phyloP scores from a whole-genome alignment of 1,284 basidiomycete genomes.

The Coniferiporia sulphurascens region DNA sequence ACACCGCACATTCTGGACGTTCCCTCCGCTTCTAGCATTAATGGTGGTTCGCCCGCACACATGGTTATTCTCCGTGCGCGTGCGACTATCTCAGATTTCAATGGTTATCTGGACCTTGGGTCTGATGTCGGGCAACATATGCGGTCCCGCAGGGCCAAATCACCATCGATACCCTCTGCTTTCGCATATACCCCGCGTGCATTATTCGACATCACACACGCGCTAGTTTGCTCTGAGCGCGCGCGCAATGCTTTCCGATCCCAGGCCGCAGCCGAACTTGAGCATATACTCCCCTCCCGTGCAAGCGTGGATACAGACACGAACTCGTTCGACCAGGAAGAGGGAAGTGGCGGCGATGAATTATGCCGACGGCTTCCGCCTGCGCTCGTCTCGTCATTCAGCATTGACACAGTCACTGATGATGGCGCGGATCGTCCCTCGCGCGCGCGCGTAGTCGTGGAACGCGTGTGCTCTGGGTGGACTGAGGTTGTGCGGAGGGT shows the following conservation, averaged over 20 bases:
- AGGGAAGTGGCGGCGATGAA: not conserved
- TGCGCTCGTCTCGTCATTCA: constrained; percentile 18
- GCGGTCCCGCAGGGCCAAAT: not conserved
- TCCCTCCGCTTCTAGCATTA: not conserved
- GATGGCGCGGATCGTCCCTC: not conserved
- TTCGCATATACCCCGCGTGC: constrained; percentile 13
- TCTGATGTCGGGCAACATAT: not conserved
- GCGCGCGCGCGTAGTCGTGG: not conserved
- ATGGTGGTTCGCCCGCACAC: not conserved
- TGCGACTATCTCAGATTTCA: not conserved
- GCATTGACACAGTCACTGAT: constrained; percentile 12
- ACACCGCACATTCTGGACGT: constrained; percentile 7
- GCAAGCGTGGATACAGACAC: not conserved
- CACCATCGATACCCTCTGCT: constrained; percentile 10
- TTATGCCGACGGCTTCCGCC: not conserved
- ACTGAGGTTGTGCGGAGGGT: not conserved
- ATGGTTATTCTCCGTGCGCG: constrained; percentile 11
- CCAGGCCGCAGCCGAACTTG: constrained; percentile 10
- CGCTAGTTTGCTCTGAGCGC: not conserved
- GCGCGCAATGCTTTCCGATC: constrained; percentile 1
- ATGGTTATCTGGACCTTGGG: not conserved
- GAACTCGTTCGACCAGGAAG: not conserved
- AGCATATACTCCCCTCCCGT: not conserved
- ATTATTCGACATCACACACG: constrained; percentile 11
- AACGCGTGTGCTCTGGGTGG: constrained; percentile 2